phyloP scores from a whole-genome alignment of 768 basidiomycete species.

The Pleurotus pulmonarius region DNA sequence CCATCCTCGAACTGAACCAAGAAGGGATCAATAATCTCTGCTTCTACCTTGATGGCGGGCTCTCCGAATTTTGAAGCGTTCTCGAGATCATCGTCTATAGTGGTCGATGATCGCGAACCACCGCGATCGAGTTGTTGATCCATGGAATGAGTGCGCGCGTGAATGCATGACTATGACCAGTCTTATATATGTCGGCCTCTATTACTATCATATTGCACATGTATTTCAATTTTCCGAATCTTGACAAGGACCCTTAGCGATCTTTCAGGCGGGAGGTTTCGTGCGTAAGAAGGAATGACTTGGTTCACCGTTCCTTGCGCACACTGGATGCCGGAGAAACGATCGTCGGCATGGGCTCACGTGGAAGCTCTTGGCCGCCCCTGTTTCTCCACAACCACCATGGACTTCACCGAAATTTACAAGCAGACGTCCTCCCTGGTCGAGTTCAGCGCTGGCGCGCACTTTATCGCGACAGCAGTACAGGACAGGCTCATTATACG shows the following conservation, averaged over 20 bases:
- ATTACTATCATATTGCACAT: neutral
- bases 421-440: constrained; percentile 69
- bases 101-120: constrained; percentile 10
- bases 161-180: neutral
- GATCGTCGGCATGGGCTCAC: too few species aligned
- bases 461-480: constrained; percentile 80
- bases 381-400: constrained; percentile 19
- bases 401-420: constrained; percentile 90
- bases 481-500: constrained; percentile 80
- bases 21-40: constrained; percentile 23
- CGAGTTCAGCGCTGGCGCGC: constrained; percentile 80
- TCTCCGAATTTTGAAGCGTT: neutral
- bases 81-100: constrained; percentile 9
- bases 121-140: neutral
- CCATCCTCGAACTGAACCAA: constrained; percentile 30
- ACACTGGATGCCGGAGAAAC: too few species aligned
- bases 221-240: neutral
- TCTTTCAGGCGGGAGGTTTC: neutral
- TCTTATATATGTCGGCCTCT: neutral
- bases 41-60: constrained; percentile 4
- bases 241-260: neutral
- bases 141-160: neutral
- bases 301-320: neutral
- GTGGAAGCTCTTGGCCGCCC: neutral
- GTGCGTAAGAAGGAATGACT: constrained; percentile 5